Base-by-base conservation (phyloP, 139 green algal genomes). In the Auxenochlorella pyrenoidosa region DNA sequence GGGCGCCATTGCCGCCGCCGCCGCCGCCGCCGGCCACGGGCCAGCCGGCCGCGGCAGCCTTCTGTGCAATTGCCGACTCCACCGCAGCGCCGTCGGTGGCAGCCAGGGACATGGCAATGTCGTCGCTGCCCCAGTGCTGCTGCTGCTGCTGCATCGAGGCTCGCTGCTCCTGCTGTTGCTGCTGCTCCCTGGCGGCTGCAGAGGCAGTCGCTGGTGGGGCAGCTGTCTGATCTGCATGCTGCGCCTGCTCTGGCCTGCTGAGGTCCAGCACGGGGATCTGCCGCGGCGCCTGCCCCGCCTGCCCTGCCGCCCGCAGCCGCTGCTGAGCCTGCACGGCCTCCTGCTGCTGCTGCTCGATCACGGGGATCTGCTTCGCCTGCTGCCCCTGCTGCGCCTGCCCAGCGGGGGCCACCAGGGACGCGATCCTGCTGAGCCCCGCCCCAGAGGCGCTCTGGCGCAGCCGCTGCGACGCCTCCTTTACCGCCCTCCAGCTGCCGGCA, bases 191-290 rank as follows among this genome's bases (percentile, higher is more conserved):
- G 4, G 75, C 75, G 1, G 75, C 44, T 82, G 30, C 77, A 8
- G 51, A 19, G 5, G 51, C n/a, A 21, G n/a, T 6, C 3, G n/a
- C 51, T 13, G 51, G 1, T 32, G 36, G 1, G 70, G 36, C 34
- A 44, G 71, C 36, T 28, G 12, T 8, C 44, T 63, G 75, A 28
- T 60, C 40, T 41, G 4, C 43, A 51, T 83, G 77, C 79, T 38
- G 79, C 54, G 26, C 54, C 54, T 26, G 32, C 18, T 12, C 30
- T 38, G 36, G 59, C 22, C n/a, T 44, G 41, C 28, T 63, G 40
- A 79, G 41, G 6, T 86, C 83, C 26, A 87, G 82, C 13, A 87
- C 54, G 0, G 71, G 83, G 83, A 87, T 87, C 18, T 22, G 22
- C 13, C 34, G 47, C 21, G 83, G 83, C 22, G 19, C 36, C 71